A percentile compares a stretch with the other conserved stretches of the same genome.
phyloP scores from a whole-genome alignment of 352 stramenopile genomes.

The Pythium pyrilobum region DNA sequence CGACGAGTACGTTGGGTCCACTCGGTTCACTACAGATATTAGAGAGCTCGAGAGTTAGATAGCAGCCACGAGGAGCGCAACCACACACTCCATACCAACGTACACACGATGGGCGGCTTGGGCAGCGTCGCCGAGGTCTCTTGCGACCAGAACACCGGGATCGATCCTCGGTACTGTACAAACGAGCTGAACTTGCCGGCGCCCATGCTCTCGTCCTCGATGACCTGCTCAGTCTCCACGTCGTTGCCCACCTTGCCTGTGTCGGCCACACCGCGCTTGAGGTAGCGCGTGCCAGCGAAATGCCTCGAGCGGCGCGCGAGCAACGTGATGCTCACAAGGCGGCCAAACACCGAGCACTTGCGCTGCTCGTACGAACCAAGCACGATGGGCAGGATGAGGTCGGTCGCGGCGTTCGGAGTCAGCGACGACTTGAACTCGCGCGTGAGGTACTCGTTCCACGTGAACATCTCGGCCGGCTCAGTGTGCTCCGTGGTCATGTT shows the following conservation, averaged over 20 bases:
- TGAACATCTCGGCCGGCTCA: conserved; percentile 92
- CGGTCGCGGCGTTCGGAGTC: conserved; percentile 73
- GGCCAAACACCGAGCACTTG: conserved; percentile 95
- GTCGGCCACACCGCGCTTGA: conserved; percentile 96
- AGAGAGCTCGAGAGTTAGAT: no score
- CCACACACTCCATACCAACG: not conserved
- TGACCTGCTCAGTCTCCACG: conserved; percentile 98
- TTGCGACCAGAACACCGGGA: conserved; percentile 99
- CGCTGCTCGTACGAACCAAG: conserved; percentile 96
- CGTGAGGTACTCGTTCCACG: conserved; percentile 97
- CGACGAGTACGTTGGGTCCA: conserved; percentile 95
- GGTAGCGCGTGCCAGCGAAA: conserved; percentile 98
- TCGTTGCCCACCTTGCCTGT: conserved; percentile 99
- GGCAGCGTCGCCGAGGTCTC: conserved; percentile 97
- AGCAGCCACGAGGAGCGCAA: no score
- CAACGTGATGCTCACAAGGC: conserved; percentile 94
- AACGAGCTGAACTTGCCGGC: conserved; percentile 94
- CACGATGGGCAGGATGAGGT: conserved; percentile 88
- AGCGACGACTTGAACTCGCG: conserved; percentile 88
- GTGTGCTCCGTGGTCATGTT: conserved; percentile 92
- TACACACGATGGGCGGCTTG: conserved; percentile 95
- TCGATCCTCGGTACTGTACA: conserved; percentile 97
- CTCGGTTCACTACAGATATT: conserved; percentile 84
- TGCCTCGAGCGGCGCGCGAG: conserved; percentile 95
- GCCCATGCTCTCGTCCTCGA: conserved; percentile 86